phyloP scores from a whole-genome alignment of 73 alveolate genomes.

The Paramecium sonneborni region DNA sequence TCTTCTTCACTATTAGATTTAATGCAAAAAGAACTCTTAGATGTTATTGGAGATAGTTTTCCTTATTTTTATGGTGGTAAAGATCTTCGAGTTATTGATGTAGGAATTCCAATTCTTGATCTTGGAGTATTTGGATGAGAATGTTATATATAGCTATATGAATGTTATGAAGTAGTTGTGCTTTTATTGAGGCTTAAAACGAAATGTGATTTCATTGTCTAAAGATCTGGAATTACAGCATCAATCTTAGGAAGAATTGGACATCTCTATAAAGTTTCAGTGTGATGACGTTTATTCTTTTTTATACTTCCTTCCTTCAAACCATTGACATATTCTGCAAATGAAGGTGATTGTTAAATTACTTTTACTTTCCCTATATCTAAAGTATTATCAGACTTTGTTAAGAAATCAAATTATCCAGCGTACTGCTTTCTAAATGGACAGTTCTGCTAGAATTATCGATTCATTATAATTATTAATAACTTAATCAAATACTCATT shows the following conservation, averaged over 20 bases:
- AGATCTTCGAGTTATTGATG: not conserved
- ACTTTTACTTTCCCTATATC: not conserved
- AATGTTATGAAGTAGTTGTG: not conserved
- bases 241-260: not conserved
- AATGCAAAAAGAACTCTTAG: not conserved
- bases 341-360: not conserved
- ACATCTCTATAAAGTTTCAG: not conserved
- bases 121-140: not conserved
- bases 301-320: not conserved
- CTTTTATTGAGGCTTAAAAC: slow-evolving; percentile 2
- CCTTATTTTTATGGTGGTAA: not conserved
- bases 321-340: not conserved
- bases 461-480: slow-evolving; percentile 1
- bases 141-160: not conserved
- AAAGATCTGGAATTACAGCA: not conserved
- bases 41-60: not conserved
- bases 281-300: not conserved
- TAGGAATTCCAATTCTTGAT: not conserved
- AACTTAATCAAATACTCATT: not conserved
- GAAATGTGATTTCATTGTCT: not conserved
- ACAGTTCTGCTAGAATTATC: not conserved
- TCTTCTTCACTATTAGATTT: not conserved
- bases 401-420: not conserved
- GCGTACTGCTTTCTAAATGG: not conserved
- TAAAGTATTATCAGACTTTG: not conserved